Conservation (phyloP, 1,139 yeast genomes). For the Lodderomyces pseudojiufengensis region DNA sequence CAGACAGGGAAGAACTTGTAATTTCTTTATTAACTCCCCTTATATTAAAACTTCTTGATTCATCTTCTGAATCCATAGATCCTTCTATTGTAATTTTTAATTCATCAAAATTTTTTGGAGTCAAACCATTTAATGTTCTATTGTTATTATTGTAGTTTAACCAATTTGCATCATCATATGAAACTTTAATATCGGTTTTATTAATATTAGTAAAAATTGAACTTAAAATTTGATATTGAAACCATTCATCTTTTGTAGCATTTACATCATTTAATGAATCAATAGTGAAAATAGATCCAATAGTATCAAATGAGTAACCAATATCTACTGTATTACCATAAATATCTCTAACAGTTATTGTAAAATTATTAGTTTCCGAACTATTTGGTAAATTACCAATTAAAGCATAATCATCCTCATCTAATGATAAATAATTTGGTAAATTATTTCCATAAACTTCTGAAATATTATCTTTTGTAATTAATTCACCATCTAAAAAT, state of each 20-base stretch:
- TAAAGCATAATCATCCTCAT: conserved; percentile 40
- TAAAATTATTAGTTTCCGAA: conserved; percentile 43
- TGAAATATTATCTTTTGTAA: conserved; percentile 52
- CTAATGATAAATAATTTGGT: conserved; percentile 60
- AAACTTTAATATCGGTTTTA: conserved; percentile 47
- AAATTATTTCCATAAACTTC: conserved; percentile 43
- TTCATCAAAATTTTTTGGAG: conserved; percentile 56
- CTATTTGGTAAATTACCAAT: conserved; percentile 57
- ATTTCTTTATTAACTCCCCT: conserved; percentile 46
- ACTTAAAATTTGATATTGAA: conserved; percentile 49
- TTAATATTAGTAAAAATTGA: conserved; percentile 53
- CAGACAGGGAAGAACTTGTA: conserved; percentile 18
- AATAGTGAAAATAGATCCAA: conserved; percentile 53
- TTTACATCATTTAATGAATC: conserved; percentile 52
- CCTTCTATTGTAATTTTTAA: conserved; percentile 55
- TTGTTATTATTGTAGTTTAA: conserved; percentile 56
- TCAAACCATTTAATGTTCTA: conserved; percentile 63
- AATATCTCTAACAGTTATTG: conserved; percentile 56
- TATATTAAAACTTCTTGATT: conserved; percentile 48
- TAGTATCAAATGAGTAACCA: conserved; percentile 48
- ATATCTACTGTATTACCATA: conserved; percentile 63
- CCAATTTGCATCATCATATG: conserved; percentile 54
- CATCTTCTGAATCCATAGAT: conserved; percentile 27
- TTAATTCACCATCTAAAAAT: conserved; percentile 53
- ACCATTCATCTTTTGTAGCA: conserved; percentile 61